Percentiles rank a stretch among this genome's conserved stretches.
Evolutionary conservation across 345 rosid genomes (phyloP).

Genomic region (Xanthoceras sorbifolium): DNA sequence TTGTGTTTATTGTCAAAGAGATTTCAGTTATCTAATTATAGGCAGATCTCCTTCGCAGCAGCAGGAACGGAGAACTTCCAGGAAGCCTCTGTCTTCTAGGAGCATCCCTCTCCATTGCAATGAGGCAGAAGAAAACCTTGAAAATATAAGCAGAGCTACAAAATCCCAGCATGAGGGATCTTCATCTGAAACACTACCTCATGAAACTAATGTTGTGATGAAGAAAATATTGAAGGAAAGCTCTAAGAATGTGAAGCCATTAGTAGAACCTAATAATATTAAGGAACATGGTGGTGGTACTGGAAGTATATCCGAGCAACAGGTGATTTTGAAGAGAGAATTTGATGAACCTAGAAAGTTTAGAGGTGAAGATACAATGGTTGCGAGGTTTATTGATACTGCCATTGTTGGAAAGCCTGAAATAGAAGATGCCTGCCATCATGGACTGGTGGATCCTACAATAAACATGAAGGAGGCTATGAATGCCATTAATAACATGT

Average conservation of each 20-base stretch:
- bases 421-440: slow-evolving; percentile 82
- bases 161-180: slow-evolving; percentile 11
- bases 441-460: slow-evolving; percentile 87
- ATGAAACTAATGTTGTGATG: not conserved
- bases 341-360: slow-evolving; percentile 27
- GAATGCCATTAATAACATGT: slow-evolving; percentile 82
- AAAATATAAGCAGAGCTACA: slow-evolving; percentile 18
- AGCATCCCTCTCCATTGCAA: slow-evolving; percentile 16
- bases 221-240: slow-evolving; percentile 17
- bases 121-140: slow-evolving; percentile 30
- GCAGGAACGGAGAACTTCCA: slow-evolving; percentile 43
- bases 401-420: slow-evolving; percentile 74
- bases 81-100: slow-evolving; percentile 30
- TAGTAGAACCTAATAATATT: slow-evolving; percentile 24
- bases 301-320: slow-evolving; percentile 28
- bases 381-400: slow-evolving; percentile 63
- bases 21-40: slow-evolving; percentile 21
- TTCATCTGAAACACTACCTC: not conserved
- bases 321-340: slow-evolving; percentile 28
- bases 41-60: slow-evolving; percentile 32
- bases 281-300: slow-evolving; percentile 12
- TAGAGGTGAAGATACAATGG: slow-evolving; percentile 47
- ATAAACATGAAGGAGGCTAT: slow-evolving; percentile 87
- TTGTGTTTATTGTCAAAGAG: slow-evolving; percentile 1
- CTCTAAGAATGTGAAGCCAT: slow-evolving; percentile 25